These are phyloP conservation scores for Amoeboaphelidium protococcarum DNA, from an alignment of 371 early-diverging fungal species.

Conservation along the genomic window DNA sequence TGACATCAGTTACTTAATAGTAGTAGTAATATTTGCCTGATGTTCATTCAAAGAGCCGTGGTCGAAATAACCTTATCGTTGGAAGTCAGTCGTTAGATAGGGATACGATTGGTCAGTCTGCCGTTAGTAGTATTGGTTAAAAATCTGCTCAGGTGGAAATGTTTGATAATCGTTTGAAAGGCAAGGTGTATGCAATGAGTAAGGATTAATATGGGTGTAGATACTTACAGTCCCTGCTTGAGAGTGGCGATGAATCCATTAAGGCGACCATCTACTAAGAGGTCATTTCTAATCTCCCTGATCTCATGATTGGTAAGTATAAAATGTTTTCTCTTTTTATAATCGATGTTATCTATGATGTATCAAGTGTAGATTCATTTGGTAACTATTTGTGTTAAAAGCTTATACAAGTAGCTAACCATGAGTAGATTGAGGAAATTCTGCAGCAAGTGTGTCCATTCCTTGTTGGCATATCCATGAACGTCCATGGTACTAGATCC, in stretches of 20 bases:
- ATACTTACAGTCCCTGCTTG: constrained; percentile 53
- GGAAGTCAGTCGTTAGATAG: too few relatives aligned
- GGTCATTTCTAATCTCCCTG: constrained; percentile 36
- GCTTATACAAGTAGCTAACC: constrained; percentile 43
- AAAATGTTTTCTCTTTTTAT: too few relatives aligned
- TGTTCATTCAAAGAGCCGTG: too few relatives aligned
- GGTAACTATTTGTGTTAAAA: constrained; percentile 80
- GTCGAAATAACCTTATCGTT: too few relatives aligned
- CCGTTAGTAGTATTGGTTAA: too few relatives aligned
- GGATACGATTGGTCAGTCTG: too few relatives aligned
- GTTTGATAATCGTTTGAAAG: constrained; percentile 34
- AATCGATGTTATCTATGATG: too few relatives aligned
- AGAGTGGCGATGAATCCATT: constrained; percentile 33
- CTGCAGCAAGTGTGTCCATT: constrained; percentile 39
- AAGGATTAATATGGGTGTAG: constrained; percentile 78
- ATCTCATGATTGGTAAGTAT: constrained; percentile 67
- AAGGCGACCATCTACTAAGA: constrained; percentile 37
- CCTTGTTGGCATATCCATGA: constrained; percentile 47
- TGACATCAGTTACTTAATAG: too few relatives aligned
- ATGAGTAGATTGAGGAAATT: constrained; percentile 38
- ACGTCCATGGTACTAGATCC: constrained; percentile 92
- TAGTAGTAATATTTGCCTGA: too few relatives aligned
- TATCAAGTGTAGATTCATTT: too few relatives aligned
- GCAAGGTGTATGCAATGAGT: constrained; percentile 41
- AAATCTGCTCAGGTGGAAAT: constrained; percentile 30